Evolutionary conservation across 2,329 filamentous ascomycete genomes (phyloP), one percentile per base, ranked within the genome.

Genomic region (Lasiodiplodia sp.): DNA sequence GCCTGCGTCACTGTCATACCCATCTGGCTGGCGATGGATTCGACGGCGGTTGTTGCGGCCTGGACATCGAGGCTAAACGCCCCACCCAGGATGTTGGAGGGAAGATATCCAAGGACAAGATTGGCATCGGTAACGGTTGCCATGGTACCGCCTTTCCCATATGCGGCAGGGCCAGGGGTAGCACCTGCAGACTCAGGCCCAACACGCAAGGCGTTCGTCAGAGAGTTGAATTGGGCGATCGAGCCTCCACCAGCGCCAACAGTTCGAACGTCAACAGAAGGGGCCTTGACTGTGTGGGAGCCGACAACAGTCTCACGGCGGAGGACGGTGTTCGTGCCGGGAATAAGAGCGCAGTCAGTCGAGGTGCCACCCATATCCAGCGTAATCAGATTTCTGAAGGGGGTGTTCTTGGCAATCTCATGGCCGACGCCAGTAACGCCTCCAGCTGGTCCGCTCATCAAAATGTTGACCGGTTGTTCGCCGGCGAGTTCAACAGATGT

Each of bases 291-390:
- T 1, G 82, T 81, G 3, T 85, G 72, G 6, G 79, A 73, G 0
- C 80, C 83, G 3, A 85, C 79, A 2, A 82, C 77, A 0, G 83
- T 85, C 70, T 85, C 83, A 40, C 83, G 76, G 51, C 83, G 80
- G 23, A 85, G 77, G 44, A 81, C 79, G 5, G 80, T 80, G 66
- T 81, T 79, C 2, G 81, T 80, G 21, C 82, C 77, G 23, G 79
- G 79, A 21, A 85, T 80, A 4, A 85, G 72, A 1, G 83, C 83
- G 69, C 82, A 83, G 66, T 85, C 83, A 0, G 83, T 84, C 5
- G 81, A 83, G 0, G 83, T 85, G 1, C 83, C 83, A n/a, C 83
- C 83, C 82, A 85, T 84, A 65, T 85, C 83, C 14, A 85, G 76
- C 0, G 83, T 85, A 64, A 85, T 84, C 31, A 85, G 74, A 52